Base-by-base conservation (phyloP, 768 basidiomycete species). In the Tubosaeta sp. region DNA sequence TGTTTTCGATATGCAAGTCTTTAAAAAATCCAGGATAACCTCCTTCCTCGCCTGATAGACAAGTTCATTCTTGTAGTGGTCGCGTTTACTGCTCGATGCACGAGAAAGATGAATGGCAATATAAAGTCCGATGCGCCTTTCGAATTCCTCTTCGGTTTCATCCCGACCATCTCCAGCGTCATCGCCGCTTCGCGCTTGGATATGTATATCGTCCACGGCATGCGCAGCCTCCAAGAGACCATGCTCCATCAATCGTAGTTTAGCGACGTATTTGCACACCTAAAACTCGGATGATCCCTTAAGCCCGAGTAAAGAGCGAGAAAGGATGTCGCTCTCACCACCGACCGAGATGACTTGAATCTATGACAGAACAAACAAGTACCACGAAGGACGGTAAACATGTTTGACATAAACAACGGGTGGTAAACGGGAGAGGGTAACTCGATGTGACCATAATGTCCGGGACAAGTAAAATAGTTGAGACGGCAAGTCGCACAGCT, bases 361-460 rank as follows among this genome's bases (percentile, higher is more conserved):
- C 76, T 79, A 70, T 99, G 97, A 71, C 97, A 99, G 72, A 89
- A 98, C 68, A 95, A 72, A 74, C 97, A 99, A 13, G 84, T 84
- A 34, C 86, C 87, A 52, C 95, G 84, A 19, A 99, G 74, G 43
- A 98, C 73, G 57, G 86, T 87, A 67, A 85, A 95, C 76, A 88
- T 85, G 62, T 95, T 91, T 31, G 79, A 76, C 84, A 98, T 92
- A 72, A 98, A 99, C 35, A 99, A 74, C 0, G 97, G 97, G 64
- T 99, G 95, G 65, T 90, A 98, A 3, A 98, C 91, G 13, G 97
- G 95, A 16, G 88, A 82, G 17, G 95, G 94, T 6, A 99, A 81
- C 55, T 97, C 93, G 55, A 99, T 95, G 70, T 98, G 97, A 19
- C 97, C 97, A 72, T 88, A 99, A 71, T 99, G 97, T 16, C 97